Base-by-base conservation (phyloP, 352 stramenopile species). In the Phytophthora sansomeana region DNA sequence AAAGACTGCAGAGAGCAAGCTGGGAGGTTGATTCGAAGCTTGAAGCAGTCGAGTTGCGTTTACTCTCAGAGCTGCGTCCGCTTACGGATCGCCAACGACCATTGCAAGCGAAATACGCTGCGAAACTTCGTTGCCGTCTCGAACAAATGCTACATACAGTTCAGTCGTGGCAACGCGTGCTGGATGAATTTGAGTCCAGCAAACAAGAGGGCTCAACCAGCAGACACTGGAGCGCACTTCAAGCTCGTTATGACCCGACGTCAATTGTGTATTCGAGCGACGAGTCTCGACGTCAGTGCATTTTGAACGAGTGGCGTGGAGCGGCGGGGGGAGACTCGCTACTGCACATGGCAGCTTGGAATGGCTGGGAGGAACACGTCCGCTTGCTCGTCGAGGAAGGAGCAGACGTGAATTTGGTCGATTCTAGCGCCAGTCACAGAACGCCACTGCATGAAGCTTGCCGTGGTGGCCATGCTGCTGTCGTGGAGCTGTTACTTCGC, bases 391-490 rank as follows among this genome's bases (percentile, higher is more conserved):
- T 86, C 6, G 46, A 47, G 0, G 54, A 84, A 43, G 62, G 67
- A 9, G 61, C 46, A 5, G 74, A 87, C 19, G 78, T 84, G 14
- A 87, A 91, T 50, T 24, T 72, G 1, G 58, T 85, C 1, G 82
- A 91, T 56, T 87, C 69, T 38, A 85, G 48, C 5, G 67, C 78
- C 8, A 80, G 62, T 13, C 71, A 50, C 19, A 78, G 48, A 17
- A 87, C 80, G 7, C 72, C 83, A 11, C 63, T 92, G 5, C 83
- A 91, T 30, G 83, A 90, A 62, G 85, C 80, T 11, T 82, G 78
- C 63, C 68, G 69, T n/a, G 72, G 63, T 6, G 83, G 83, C 7
- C 72, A 90, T 32, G 49, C 56, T 1, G 17, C 58, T 9, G 65
- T 87, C 7, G 70, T 78, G 3, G 58, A 72, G 5, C 38, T 75